These are phyloP conservation scores for Puccinellia tenuiflora DNA, from an alignment of 176 grass and related monocot species.

Conservation along the genomic window DNA sequence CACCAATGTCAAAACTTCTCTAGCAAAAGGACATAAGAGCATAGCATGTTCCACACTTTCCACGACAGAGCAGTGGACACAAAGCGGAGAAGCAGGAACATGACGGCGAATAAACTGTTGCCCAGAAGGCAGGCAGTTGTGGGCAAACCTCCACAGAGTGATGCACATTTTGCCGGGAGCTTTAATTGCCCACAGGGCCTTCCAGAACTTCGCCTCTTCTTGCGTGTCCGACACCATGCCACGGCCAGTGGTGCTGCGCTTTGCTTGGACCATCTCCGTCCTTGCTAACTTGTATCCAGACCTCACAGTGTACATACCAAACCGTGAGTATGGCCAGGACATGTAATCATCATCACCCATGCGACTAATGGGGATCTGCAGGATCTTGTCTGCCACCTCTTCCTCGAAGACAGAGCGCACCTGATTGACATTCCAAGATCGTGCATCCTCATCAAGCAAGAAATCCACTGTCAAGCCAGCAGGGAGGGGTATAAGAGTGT, in stretches of 20 bases:
- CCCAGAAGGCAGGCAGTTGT: neutral
- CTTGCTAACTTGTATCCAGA: too few species aligned
- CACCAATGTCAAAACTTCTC: neutral
- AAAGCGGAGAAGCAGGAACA: neutral
- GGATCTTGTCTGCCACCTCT: neutral
- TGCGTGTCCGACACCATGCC: too few species aligned
- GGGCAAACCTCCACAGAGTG: neutral
- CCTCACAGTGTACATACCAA: too few species aligned
- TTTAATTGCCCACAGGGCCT: too few species aligned
- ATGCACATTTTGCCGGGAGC: neutral
- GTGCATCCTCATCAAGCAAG: too few species aligned
- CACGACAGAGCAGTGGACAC: neutral
- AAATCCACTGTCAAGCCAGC: too few species aligned
- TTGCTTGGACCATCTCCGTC: too few species aligned
- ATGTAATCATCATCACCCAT: neutral
- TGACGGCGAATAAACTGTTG: neutral
- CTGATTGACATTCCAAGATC: too few species aligned
- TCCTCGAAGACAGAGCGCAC: neutral
- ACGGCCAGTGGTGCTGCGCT: too few species aligned
- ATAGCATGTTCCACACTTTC: neutral
- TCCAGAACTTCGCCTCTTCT: too few species aligned
- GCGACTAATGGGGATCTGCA: neutral
- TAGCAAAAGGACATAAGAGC: neutral
- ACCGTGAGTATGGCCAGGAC: neutral
- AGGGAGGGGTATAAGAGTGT: too few species aligned